phyloP scores from a whole-genome alignment of 176 grass and related monocot species.

The Alloteropsis semialata region DNA sequence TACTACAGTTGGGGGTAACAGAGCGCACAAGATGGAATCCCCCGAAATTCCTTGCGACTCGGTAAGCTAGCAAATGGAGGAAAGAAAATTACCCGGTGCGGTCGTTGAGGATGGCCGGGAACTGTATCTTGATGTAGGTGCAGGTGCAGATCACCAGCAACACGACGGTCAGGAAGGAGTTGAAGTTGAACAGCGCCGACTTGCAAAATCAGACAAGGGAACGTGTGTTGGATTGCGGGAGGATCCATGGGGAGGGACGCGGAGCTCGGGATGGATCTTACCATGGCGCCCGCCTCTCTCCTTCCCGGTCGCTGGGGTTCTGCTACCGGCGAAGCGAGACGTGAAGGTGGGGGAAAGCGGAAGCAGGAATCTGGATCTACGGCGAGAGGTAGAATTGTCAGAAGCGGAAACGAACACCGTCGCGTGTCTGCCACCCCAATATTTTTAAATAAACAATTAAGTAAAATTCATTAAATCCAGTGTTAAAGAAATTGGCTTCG shows the following conservation, averaged over 20 bases:
- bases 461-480: no score
- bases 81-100: conserved; percentile 40
- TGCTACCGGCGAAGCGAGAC: neutral
- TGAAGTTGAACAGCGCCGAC: conserved; percentile 96
- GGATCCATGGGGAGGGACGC: neutral
- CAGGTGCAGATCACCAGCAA: conserved; percentile 94
- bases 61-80: neutral
- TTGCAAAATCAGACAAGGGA: conserved; percentile 10
- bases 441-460: neutral
- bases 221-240: neutral
- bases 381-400: neutral
- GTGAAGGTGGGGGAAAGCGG: neutral
- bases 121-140: conserved; percentile 95
- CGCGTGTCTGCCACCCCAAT: no score
- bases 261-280: neutral
- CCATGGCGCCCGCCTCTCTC: conserved; percentile 9
- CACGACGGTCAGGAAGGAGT: conserved; percentile 88
- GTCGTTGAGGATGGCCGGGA: conserved; percentile 76
- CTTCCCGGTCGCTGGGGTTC: neutral
- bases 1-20: neutral
- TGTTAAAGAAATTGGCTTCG: no score
- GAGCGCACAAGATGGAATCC: neutral
- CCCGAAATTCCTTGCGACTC: neutral
- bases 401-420: no score
- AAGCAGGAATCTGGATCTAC: neutral